Evolutionary conservation across 139 green algal genomes (phyloP), one percentile per base, ranked within the genome.

Genomic region (Monoraphidium neglectum): DNA sequence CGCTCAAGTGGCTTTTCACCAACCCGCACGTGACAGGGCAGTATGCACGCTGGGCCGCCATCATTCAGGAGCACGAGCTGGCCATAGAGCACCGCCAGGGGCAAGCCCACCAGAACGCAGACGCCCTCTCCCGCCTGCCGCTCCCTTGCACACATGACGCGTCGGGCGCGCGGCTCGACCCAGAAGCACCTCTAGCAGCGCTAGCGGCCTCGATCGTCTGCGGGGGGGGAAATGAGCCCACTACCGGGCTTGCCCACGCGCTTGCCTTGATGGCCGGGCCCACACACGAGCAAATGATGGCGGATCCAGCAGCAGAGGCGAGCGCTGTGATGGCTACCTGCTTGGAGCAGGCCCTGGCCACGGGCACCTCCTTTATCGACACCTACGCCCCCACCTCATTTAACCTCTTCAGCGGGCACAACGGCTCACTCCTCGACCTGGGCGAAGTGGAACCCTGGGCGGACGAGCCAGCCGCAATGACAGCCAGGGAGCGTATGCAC

Each of bases 1-100:
- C 76, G 18, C 64, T 86, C 15, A 12, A 62, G 12, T 86, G 81
- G 81, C 49, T 86, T 32, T 69, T 86, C 47, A 66, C 38, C 6
- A 36, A 49, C 23, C 36, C 43, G 0, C 33, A 74, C 26, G 71
- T 69, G 15, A 80, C 65, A 0, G 71, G 76, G 2, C 76, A 86
- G 35, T 28, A 69, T 16, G 76, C 76, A 8, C 81, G 81, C 15
- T 86, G 76, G 75, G 72, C 76, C 1, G 32, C 82, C 4, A 67
- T 43, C 12, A n/a, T 86, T 35, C 70, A 80, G 40, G 67, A 80
- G 2, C 82, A 64, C 46, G 23, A 61, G 0, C 82, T 77, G 30
- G 43, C 28, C 2, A 13, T 83, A 0, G 40, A 56, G 26, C 81
- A 86, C 53, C 60, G 60, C 60, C 32, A 38, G 32, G 60, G 60